Conservation (phyloP, 2,329 filamentous ascomycete species). For the Diplodia seriata region DNA sequence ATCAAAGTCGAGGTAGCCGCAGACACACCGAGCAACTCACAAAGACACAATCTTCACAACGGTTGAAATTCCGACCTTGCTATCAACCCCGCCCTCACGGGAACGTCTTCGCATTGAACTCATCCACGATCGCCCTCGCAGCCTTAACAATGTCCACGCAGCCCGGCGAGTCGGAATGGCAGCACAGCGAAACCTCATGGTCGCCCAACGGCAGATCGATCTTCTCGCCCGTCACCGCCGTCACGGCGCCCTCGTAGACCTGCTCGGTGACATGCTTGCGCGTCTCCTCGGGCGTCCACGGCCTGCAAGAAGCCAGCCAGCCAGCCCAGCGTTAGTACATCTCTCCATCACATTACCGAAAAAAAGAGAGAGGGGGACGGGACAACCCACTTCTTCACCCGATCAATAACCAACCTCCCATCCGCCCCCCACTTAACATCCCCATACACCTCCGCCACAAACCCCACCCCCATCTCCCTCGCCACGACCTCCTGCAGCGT, state of each 20-base stretch:
- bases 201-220: conserved; percentile 51
- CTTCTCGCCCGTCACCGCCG: conserved; percentile 51
- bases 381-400: conserved; percentile 60
- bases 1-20: no score
- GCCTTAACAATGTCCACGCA: conserved; percentile 54
- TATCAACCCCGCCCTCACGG: background rate
- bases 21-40: no score
- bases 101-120: conserved; percentile 47
- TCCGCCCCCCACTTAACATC: conserved; percentile 64
- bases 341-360: background rate
- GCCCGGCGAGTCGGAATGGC: conserved; percentile 54
- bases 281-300: conserved; percentile 53
- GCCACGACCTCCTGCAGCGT: conserved; percentile 63
- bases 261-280: conserved; percentile 51
- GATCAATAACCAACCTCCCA: conserved; percentile 61
- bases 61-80: no score
- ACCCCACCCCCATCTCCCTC: conserved; percentile 59
- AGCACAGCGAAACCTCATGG: conserved; percentile 53
- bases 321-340: background rate
- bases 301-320: conserved; percentile 36
- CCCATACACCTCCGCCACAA: conserved; percentile 62
- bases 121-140: conserved; percentile 51
- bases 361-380: background rate
- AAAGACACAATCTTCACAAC: no score
- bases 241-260: conserved; percentile 50